Evolutionary conservation across 169 alveolate species (phyloP).

Genomic region (Plasmodium chabaudi): DNA sequence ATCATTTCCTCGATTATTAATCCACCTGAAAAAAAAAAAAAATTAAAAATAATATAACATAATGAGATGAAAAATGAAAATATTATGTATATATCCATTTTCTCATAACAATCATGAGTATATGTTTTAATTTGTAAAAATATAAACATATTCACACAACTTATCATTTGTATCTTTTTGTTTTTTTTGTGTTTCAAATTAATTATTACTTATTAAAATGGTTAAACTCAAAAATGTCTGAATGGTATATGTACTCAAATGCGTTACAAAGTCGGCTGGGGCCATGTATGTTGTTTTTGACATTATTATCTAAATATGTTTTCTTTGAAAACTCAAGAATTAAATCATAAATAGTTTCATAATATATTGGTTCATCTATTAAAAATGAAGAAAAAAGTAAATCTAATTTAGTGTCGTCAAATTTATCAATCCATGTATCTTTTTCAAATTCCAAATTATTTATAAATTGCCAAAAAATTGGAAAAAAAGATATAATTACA

Average conservation of each 20-base stretch:
- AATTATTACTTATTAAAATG: slow-evolving; percentile 51
- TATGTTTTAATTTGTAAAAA: not conserved
- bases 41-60: not conserved
- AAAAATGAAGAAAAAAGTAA: slow-evolving; percentile 62
- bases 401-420: slow-evolving; percentile 53
- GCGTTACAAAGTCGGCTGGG: slow-evolving; percentile 38
- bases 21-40: slow-evolving; percentile 45
- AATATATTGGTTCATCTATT: slow-evolving; percentile 57
- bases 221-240: slow-evolving; percentile 72
- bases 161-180: not conserved
- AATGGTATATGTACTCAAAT: slow-evolving; percentile 62
- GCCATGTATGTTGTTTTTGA: slow-evolving; percentile 49
- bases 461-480: slow-evolving; percentile 54
- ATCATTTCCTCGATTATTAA: slow-evolving; percentile 30
- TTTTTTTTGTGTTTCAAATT: slow-evolving; percentile 8
- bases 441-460: slow-evolving; percentile 59
- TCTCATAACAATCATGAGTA: not conserved
- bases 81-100: slow-evolving; percentile 1
- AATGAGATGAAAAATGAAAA: not conserved
- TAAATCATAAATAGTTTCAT: slow-evolving; percentile 60
- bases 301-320: slow-evolving; percentile 12
- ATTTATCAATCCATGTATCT: slow-evolving; percentile 54
- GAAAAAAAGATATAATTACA: slow-evolving; percentile 47
- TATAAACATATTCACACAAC: not conserved
- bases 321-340: slow-evolving; percentile 59